Percentiles rank a stretch among this genome's conserved stretches.
phyloP scores from a whole-genome alignment of 495 filamentous ascomycete species.

The Saxispiralis lemnorum region DNA sequence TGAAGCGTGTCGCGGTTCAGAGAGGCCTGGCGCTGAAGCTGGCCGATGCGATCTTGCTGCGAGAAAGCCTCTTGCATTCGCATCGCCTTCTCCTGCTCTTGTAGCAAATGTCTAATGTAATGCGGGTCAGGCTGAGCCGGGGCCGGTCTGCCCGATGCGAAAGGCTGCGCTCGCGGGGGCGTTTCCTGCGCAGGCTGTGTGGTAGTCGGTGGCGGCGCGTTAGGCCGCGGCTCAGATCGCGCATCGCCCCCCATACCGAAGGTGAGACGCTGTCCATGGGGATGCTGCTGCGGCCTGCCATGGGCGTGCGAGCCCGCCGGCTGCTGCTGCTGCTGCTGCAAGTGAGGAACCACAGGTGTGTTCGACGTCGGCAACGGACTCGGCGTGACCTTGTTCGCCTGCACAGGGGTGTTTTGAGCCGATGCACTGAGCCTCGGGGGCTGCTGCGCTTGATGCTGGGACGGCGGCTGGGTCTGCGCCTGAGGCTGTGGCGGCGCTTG shows the following conservation, averaged over 20 bases:
- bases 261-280: conserved; percentile 2
- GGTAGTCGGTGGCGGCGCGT: neutral
- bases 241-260: conserved; percentile 7
- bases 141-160: neutral
- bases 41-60: conserved; percentile 8
- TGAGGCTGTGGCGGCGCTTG: conserved; percentile 6
- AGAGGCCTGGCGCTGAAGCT: conserved; percentile 1
- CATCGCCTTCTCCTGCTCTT: conserved; percentile 10
- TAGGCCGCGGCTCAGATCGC: conserved; percentile 7
- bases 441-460: conserved; percentile 12
- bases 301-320: neutral
- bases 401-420: conserved; percentile 12
- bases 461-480: conserved; percentile 8
- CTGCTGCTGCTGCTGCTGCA: neutral
- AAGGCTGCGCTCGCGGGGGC: conserved; percentile 6
- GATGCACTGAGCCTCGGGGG: conserved; percentile 15
- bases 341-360: conserved; percentile 2
- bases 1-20: conserved; percentile 3
- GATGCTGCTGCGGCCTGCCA: conserved; percentile 7
- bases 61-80: conserved; percentile 10
- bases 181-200: conserved; percentile 2
- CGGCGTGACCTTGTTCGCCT: conserved; percentile 8
- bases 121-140: neutral
- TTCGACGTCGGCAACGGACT: conserved; percentile 8
- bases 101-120: conserved; percentile 1